Base-by-base conservation (phyloP, 2,329 filamentous ascomycete genomes). In the Nannizziopsis arthrosporioides region DNA sequence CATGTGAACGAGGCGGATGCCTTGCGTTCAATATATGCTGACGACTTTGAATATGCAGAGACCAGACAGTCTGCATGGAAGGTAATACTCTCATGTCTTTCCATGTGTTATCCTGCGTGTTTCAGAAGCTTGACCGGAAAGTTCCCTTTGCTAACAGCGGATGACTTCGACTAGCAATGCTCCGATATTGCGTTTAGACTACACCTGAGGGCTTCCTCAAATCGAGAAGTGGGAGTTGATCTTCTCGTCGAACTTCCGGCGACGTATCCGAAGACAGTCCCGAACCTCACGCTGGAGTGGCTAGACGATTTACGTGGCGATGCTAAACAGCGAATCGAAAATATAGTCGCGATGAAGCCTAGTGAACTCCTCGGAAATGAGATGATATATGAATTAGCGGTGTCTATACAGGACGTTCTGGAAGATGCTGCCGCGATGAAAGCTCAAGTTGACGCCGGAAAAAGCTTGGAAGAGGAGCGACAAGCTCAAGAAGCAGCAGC, bases 1-100 rank as follows among this genome's bases (percentile, higher is more conserved):
- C 92, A 96, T 68, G 75, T 84, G 59, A 85, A 94, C 62, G 92
- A 96, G 69, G 74, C 94, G 49, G 78, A 92, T 62, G 90, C 81
- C 39, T 73, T 96, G 51, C 76, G 84, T 59, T 85, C 90, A 37
- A 93, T 96, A 43, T 96, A 92, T 61, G 83, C 82, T 56, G 86
- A 94, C 51, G 89, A 95, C 61, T 95, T 87, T 61, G 74, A 83
- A 57, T 80, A 83, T 62, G 77, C 87, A 58, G 78, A 82, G 59
- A 76, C 77, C 44, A 78, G 80, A 51, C 75, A 66, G 39, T 75
- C 78, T 56, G 89, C 88, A 36, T 96, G 90, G 90, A 88, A 93
- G 73, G 84, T 86, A 73, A 60, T 72, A 66, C 41, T 39, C 34
- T n/a, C 32, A 42, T 35, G 19, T 18, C 7, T 15, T 42, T 17